Conservation (phyloP, 2,329 filamentous ascomycete genomes). For the Aspergillus sp. region DNA sequence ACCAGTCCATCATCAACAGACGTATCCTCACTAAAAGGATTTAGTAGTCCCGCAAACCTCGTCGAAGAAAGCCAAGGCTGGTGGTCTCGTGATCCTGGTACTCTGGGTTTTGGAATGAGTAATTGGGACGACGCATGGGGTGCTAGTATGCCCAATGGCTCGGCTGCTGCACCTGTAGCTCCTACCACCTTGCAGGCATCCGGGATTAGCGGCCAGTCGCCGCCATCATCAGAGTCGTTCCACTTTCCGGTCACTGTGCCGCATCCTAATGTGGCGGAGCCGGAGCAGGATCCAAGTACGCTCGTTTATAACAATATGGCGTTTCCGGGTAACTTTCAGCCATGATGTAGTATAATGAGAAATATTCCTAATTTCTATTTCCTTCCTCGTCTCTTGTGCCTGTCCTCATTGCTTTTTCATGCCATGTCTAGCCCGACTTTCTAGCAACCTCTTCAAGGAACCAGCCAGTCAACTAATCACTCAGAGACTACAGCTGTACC, state of each 20-base stretch:
- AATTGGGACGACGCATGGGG: slow-evolving; percentile 45
- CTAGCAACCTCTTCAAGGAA: no score
- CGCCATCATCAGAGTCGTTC: slow-evolving; percentile 3
- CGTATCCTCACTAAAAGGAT: slow-evolving; percentile 43
- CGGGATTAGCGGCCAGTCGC: slow-evolving; percentile 2
- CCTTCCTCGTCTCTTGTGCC: no score
- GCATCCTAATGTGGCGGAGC: slow-evolving; percentile 2
- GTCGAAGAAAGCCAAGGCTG: slow-evolving; percentile 57
- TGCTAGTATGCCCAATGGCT: slow-evolving; percentile 9
- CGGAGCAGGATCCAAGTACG: slow-evolving; percentile 2
- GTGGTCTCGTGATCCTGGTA: slow-evolving; percentile 56
- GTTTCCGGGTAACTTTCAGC: slow-evolving; percentile 8
- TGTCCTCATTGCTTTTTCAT: no score
- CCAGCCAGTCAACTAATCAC: no score
- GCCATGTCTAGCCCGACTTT: no score
- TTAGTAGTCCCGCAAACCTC: slow-evolving; percentile 53
- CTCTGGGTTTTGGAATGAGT: slow-evolving; percentile 53
- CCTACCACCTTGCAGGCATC: background rate
- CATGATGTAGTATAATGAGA: background rate
- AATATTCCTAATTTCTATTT: no score
- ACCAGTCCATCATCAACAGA: slow-evolving; percentile 32
- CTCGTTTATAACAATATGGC: slow-evolving; percentile 6
- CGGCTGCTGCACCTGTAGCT: slow-evolving; percentile 3
- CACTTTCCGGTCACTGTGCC: slow-evolving; percentile 4
- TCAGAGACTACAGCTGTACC: no score